These are phyloP conservation scores for Atkinsonella hypoxylon DNA, from an alignment of 2,329 filamentous ascomycete genomes.

Conservation along the genomic window DNA sequence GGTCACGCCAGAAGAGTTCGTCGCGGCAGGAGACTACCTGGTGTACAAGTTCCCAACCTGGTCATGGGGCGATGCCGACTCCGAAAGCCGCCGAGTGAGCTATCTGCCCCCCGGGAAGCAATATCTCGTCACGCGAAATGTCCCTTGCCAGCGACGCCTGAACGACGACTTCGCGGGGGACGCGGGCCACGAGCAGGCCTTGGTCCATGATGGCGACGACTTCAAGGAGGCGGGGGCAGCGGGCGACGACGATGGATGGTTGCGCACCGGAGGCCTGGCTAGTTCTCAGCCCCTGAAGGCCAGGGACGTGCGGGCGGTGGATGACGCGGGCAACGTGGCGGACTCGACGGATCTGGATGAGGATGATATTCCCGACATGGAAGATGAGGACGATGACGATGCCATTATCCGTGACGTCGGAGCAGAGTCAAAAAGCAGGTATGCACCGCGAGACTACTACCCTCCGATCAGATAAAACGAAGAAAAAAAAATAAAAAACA, in stretches of 20 bases:
- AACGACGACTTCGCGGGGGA: constrained; percentile 89
- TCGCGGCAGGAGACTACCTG: constrained; percentile 90
- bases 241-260: constrained; percentile 72
- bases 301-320: constrained; percentile 74
- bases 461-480: too few relatives aligned
- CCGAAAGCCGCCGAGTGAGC: constrained; percentile 61
- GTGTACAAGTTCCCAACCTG: constrained; percentile 99
- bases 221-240: constrained; percentile 32
- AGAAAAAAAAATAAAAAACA: too few relatives aligned
- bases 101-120: constrained; percentile 86
- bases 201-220: constrained; percentile 69
- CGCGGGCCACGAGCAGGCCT: constrained; percentile 72
- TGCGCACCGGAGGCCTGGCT: constrained; percentile 71
- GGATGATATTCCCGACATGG: constrained; percentile 94
- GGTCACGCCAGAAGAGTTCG: constrained; percentile 94
- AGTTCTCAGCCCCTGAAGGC: constrained; percentile 66
- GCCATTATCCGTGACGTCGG: constrained; percentile 79
- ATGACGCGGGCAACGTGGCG: constrained; percentile 77
- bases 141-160: constrained; percentile 83
- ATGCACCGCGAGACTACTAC: constrained; percentile 7
- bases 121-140: constrained; percentile 86
- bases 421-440: constrained; percentile 35
- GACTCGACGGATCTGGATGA: constrained; percentile 58
- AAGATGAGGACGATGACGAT: constrained; percentile 93
- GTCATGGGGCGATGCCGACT: constrained; percentile 87